These are phyloP conservation scores for Pinus taeda DNA, from an alignment of 75 land plant genomes.

Conservation along the genomic window DNA sequence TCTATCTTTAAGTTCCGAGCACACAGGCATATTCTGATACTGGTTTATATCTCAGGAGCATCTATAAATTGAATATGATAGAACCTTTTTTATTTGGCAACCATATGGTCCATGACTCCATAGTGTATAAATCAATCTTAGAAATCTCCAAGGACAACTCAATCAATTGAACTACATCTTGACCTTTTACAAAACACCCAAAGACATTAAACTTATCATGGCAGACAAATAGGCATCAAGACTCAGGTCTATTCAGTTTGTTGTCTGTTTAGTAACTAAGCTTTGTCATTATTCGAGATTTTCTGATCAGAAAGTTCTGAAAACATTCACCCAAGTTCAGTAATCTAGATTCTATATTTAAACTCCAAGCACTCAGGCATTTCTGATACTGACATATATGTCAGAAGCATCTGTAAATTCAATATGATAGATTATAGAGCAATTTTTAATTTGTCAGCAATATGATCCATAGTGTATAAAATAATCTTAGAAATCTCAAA, in stretches of 20 bases:
- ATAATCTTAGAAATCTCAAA: neutral
- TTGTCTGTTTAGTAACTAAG: no score
- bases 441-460: neutral
- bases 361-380: no score
- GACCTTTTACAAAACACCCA: conserved; percentile 88
- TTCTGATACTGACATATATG: neutral
- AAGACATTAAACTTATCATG: no score
- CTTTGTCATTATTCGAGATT: no score
- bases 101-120: neutral
- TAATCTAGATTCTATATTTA: no score
- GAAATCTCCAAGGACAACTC: neutral
- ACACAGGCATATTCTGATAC: no score
- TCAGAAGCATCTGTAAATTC: neutral
- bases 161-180: conserved; percentile 76
- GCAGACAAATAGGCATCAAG: no score
- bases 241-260: no score
- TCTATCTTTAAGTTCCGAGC: no score
- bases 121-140: neutral
- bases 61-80: neutral
- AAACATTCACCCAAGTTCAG: no score
- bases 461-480: neutral
- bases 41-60: neutral
- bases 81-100: neutral
- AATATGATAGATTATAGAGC: neutral
- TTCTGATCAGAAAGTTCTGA: no score